A percentile compares a stretch with the other conserved stretches of the same genome.
Evolutionary conservation across 176 grass and related monocot species (phyloP).

Genomic region (Oryza glaberrima): DNA sequence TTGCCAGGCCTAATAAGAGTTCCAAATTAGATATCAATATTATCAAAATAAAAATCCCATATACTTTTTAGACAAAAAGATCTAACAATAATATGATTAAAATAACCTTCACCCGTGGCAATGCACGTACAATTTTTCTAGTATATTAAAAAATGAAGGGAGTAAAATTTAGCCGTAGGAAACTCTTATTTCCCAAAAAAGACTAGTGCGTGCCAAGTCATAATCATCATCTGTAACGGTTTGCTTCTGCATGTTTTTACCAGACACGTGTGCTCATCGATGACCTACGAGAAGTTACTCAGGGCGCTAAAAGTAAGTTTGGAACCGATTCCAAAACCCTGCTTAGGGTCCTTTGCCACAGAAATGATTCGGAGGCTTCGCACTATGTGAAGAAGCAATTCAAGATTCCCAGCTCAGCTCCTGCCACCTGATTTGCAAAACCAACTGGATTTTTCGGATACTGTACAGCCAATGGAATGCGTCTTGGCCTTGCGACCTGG

Average conservation of each 20-base stretch:
- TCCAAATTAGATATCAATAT: no score
- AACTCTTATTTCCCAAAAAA: neutral
- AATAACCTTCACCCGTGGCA: no score
- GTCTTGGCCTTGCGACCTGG: slow-evolving; percentile 18
- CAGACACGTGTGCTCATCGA: slow-evolving; percentile 92
- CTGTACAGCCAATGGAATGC: slow-evolving; percentile 26
- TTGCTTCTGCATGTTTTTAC: slow-evolving; percentile 21
- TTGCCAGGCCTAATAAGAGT: no score
- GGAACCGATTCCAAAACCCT: slow-evolving; percentile 78
- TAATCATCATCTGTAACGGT: slow-evolving; percentile 12
- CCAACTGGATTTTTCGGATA: slow-evolving; percentile 20
- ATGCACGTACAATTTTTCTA: no score
- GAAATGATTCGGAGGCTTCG: slow-evolving; percentile 95
- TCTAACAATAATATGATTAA: no score
- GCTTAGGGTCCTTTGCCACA: slow-evolving; percentile 88
- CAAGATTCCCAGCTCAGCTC: slow-evolving; percentile 90
- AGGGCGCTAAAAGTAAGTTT: slow-evolving; percentile 90
- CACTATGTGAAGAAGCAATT: slow-evolving; percentile 99
- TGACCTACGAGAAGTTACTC: slow-evolving; percentile 79
- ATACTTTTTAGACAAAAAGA: no score
- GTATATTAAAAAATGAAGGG: no score
- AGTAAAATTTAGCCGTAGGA: neutral
- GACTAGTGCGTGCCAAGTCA: neutral
- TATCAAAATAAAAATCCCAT: no score
- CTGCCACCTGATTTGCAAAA: slow-evolving; percentile 44